These are phyloP conservation scores for Licmophora abbreviata DNA, from an alignment of 108 stramenopile genomes.

Conservation along the genomic window DNA sequence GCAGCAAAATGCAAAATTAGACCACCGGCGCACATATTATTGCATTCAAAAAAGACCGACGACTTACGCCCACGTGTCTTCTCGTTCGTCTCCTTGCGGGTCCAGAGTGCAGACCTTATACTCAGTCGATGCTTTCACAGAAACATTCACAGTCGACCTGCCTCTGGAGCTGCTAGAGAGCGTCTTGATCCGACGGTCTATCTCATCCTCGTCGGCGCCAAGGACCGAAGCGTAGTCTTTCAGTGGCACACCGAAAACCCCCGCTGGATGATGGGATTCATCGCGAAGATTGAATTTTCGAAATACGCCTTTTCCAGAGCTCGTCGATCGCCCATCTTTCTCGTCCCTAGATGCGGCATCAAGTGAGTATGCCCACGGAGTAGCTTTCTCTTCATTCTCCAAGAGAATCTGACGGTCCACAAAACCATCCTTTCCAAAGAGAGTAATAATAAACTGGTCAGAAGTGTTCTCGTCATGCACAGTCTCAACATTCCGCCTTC, in stretches of 20 bases:
- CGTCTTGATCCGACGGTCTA: slow-evolving; percentile 16
- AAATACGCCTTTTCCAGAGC: slow-evolving; percentile 3
- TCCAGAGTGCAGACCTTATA: slow-evolving; percentile 74
- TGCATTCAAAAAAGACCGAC: neutral
- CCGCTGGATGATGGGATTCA: neutral
- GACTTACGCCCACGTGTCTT: slow-evolving; percentile 72
- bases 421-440: slow-evolving; percentile 40
- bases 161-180: slow-evolving; percentile 15
- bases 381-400: slow-evolving; percentile 37
- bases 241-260: slow-evolving; percentile 9
- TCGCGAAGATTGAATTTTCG: neutral
- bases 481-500: slow-evolving; percentile 17
- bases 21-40: neutral
- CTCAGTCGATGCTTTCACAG: slow-evolving; percentile 50
- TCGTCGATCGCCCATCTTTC: slow-evolving; percentile 4
- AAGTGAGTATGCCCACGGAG: slow-evolving; percentile 51
- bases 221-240: slow-evolving; percentile 18
- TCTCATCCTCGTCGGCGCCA: slow-evolving; percentile 11
- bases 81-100: slow-evolving; percentile 56
- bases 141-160: slow-evolving; percentile 39
- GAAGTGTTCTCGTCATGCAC: too few relatives aligned
- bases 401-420: slow-evolving; percentile 42
- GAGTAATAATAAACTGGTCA: slow-evolving; percentile 32
- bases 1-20: neutral
- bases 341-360: slow-evolving; percentile 19